Evolutionary conservation across 495 filamentous ascomycete species (phyloP), one percentile per base, ranked within the genome.

Genomic region (Penicillium paxilli): DNA sequence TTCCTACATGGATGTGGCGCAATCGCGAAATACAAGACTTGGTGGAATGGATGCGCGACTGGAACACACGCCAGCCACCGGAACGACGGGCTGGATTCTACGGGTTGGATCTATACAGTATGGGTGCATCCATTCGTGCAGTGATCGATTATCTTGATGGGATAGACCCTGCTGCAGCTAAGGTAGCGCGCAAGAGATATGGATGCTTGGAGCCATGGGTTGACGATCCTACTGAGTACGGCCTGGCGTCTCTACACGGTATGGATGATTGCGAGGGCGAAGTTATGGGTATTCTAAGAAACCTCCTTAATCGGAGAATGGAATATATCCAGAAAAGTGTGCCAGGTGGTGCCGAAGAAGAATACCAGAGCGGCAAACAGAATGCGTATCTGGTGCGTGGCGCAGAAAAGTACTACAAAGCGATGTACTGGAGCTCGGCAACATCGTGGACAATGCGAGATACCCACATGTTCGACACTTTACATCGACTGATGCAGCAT

Each of bases 1-100:
- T 84, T 38, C 82, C 82, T 20, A 81, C 78, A 4, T 85, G 81
- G 82, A 84, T 84, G 82, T 85, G 82, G 82, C 72, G 80, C 10
- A 84, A 84, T 49, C 55, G 59, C 21, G 81, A 84, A 55, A 78
- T 81, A 59, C 80, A 82, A 20, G 63, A 72, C 0, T 76, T 85
- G 16, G 73, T 80, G n/a, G 80, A 84, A 55, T 85, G 82, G 82
- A 65, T 84, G 63, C 67, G 79, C 5, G 49, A 70, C 16, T 71
- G 67, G 51, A 83, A 85, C 52, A 49, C 62, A 1, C 54, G 52
- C 0, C 54, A 64, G 1, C 62, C 73, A 9, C 28, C 54, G 2
- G 62, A 71, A n/a, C 60, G 69, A 7, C 66, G 71, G 3, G 74
- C 66, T 1, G 80, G 79, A 0, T 78, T 84, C 49, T 83, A 80